Evolutionary conservation across 495 filamentous ascomycete species (phyloP).

Genomic region (Xeromyces bisporus): DNA sequence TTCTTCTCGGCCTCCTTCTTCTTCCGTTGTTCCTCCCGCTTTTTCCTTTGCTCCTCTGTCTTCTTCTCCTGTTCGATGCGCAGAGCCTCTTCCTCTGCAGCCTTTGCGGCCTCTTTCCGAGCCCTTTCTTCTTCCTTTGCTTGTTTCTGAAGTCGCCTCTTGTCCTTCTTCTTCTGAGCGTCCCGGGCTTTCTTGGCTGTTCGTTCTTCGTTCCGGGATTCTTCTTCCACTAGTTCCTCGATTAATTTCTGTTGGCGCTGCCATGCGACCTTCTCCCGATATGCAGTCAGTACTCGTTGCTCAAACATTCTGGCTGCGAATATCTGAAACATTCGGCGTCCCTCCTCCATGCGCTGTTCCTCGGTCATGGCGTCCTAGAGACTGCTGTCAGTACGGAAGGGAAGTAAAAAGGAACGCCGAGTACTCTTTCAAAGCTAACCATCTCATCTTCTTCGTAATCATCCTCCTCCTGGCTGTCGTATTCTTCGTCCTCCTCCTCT

Average conservation of each 20-base stretch:
- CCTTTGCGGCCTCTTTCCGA: conserved; percentile 71
- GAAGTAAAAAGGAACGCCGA: conserved; percentile 1
- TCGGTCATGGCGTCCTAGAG: conserved; percentile 89
- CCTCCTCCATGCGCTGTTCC: conserved; percentile 97
- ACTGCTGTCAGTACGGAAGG: conserved; percentile 15
- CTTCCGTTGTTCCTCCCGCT: conserved; percentile 77
- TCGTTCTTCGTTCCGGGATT: conserved; percentile 50
- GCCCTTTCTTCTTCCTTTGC: conserved; percentile 81
- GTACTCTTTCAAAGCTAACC: conserved; percentile 24
- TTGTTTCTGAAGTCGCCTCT: conserved; percentile 66
- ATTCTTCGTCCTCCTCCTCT: conserved; percentile 76
- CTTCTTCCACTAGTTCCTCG: conserved; percentile 79
- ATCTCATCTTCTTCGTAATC: conserved; percentile 78
- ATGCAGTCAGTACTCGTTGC: conserved; percentile 89
- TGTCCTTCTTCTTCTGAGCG: conserved; percentile 84
- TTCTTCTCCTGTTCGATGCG: conserved; percentile 64
- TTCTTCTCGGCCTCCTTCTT: conserved; percentile 87
- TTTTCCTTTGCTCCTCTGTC: conserved; percentile 58
- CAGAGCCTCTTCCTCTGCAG: conserved; percentile 69
- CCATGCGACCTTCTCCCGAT: conserved; percentile 85
- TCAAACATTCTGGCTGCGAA: conserved; percentile 99
- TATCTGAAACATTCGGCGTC: conserved; percentile 97
- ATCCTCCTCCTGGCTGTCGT: conserved; percentile 76
- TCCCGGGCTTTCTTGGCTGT: conserved; percentile 90
- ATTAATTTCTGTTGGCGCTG: conserved; percentile 85